Evolutionary conservation across 2,329 filamentous ascomycete species (phyloP), one percentile per base, ranked within the genome.

Genomic region (Sclerotinia spermophila): DNA sequence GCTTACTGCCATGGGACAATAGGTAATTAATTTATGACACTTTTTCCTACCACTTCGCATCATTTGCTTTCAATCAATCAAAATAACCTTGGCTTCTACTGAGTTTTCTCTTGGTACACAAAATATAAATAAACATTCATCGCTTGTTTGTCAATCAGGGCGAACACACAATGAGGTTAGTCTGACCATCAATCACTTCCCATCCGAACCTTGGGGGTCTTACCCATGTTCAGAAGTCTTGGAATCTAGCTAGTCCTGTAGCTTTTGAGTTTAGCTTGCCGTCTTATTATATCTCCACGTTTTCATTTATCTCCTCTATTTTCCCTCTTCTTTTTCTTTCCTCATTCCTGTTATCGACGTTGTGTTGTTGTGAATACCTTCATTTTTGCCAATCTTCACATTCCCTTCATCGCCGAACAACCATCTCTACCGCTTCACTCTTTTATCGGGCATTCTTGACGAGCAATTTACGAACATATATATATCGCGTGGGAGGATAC

Each of bases 371-470:
- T 61, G 53, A 71, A 72, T 69, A 64, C 42, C 67, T 69, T 64
- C 67, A 64, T 53, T 68, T 68, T 85, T 84, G 82, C 84, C 84
- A 81, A 83, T 82, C 82, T 83, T 62, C 82, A 82, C 81, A 82
- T 80, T 76, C 77, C 71, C 80, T 81, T 78, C 81, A 83, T 85
- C 65, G 33, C 24, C 84, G 85, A 83, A 82, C 83, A 82, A 79
- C 83, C 82, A 77, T 80, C 56, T 68, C 82, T 79, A 90, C 90
- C 90, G 90, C 90, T 92, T 92, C 91, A 93, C 89, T 93, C 92
- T 82, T 93, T 94, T 84, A 94, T 92, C 92, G 91, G 92, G 87
- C 90, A 89, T 84, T 92, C 89, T 75, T 71, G 67, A 62, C 61
- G 30, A 70, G 70, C 62, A 69, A 69, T 75, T 70, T 72, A 74